Evolutionary conservation across 352 stramenopile genomes (phyloP).

Genomic region (Peronospora destructor): DNA sequence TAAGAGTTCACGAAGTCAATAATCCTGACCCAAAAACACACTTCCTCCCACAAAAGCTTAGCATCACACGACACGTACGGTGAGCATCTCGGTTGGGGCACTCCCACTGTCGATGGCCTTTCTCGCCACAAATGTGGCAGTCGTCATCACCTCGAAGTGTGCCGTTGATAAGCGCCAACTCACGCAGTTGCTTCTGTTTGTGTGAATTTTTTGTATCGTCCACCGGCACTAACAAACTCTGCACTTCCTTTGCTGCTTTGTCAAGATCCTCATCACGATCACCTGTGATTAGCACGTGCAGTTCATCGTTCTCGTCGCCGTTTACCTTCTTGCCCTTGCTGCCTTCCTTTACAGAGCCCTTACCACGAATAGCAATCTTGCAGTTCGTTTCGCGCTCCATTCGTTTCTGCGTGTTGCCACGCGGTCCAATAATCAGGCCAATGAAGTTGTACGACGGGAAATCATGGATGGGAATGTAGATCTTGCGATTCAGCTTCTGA

Average conservation of each 20-base stretch:
- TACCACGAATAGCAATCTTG: conserved; percentile 98
- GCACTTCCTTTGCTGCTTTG: conserved; percentile 82
- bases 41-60: not conserved
- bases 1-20: conserved; percentile 10
- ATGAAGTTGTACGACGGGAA: conserved; percentile 99
- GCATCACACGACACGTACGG: conserved; percentile 36
- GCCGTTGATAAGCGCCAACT: conserved; percentile 98
- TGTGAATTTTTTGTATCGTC: conserved; percentile 92
- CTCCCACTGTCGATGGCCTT: conserved; percentile 96
- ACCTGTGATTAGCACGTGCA: conserved; percentile 92
- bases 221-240: conserved; percentile 87
- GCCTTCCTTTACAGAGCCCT: conserved; percentile 95
- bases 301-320: conserved; percentile 93
- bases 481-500: conserved; percentile 92
- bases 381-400: conserved; percentile 98
- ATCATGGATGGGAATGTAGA: conserved; percentile 96
- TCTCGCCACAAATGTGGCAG: conserved; percentile 97
- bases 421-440: conserved; percentile 97
- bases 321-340: conserved; percentile 90
- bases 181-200: conserved; percentile 97
- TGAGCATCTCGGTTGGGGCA: conserved; percentile 86
- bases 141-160: conserved; percentile 96
- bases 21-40: conserved; percentile 21
- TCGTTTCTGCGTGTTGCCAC: conserved; percentile 98
- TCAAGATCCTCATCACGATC: conserved; percentile 86